Evolutionary conservation across 225 moss, liverwort and hornwort species (phyloP).

Genomic region (Rhytidiadelphus loreus): DNA sequence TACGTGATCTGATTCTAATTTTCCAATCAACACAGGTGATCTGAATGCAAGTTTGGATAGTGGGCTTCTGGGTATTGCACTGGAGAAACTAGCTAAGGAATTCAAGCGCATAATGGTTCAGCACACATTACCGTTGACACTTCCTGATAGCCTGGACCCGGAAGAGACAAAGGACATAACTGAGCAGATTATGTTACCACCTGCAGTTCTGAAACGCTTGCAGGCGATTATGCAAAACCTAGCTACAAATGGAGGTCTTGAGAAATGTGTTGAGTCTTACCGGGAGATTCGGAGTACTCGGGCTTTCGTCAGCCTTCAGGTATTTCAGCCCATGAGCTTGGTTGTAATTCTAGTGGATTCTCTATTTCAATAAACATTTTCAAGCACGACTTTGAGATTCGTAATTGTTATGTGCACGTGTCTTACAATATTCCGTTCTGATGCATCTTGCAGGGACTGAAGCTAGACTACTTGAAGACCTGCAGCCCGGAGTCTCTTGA

Average conservation of each 20-base stretch:
- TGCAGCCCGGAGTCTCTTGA: conserved; percentile 54
- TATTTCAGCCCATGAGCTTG: not conserved
- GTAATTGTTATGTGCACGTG: not conserved
- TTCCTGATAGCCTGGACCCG: conserved; percentile 37
- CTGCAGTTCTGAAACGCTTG: conserved; percentile 33
- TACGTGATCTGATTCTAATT: not conserved
- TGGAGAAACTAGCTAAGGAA: conserved; percentile 53
- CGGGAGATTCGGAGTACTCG: conserved; percentile 55
- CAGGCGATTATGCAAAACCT: conserved; percentile 32
- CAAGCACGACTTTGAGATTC: not conserved
- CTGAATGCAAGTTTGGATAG: conserved; percentile 19
- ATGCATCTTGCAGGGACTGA: conserved; percentile 43
- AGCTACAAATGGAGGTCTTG: conserved; percentile 26
- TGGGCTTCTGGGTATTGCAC: conserved; percentile 62
- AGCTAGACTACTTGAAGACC: conserved; percentile 50
- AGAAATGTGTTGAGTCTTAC: conserved; percentile 47
- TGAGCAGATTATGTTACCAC: conserved; percentile 38
- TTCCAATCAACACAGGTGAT: conserved; percentile 21
- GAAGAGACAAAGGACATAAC: conserved; percentile 14
- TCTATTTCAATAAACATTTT: not conserved
- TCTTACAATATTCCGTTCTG: not conserved
- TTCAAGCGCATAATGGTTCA: conserved; percentile 65
- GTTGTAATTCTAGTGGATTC: not conserved
- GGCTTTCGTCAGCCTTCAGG: conserved; percentile 54
- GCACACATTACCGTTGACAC: conserved; percentile 43